Conservation (phyloP, 257 asterid species). For the Mitragyna speciosa region DNA sequence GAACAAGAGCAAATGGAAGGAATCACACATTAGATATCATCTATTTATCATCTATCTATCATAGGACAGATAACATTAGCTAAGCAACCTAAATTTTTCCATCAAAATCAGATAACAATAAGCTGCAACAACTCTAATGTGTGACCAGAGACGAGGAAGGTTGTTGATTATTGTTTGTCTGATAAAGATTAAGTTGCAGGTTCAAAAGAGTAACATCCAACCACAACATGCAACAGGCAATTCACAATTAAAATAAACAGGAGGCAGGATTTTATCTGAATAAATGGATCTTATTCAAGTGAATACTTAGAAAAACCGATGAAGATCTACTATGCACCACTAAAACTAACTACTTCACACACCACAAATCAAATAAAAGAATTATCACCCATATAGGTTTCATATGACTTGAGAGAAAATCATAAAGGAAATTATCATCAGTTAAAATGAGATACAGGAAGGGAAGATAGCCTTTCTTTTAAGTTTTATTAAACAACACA, state of each 20-base stretch:
- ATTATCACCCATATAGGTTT: background rate
- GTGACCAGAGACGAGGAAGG: background rate
- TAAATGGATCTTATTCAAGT: background rate
- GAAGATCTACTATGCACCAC: background rate
- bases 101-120: background rate
- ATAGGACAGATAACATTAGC: too few relatives aligned
- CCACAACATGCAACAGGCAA: background rate
- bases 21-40: background rate
- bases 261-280: background rate
- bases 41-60: background rate
- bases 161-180: background rate
- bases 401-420: background rate
- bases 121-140: background rate
- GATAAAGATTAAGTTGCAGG: background rate
- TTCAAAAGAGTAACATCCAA: background rate
- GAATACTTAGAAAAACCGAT: background rate
- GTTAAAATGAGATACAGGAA: background rate
- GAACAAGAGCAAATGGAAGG: background rate
- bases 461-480: background rate
- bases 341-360: background rate
- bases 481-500: background rate
- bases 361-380: background rate
- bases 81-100: background rate
- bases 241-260: background rate
- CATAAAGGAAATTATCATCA: background rate